These are phyloP conservation scores for Gomphus bonarii DNA, from an alignment of 1,284 basidiomycete species.

Conservation along the genomic window DNA sequence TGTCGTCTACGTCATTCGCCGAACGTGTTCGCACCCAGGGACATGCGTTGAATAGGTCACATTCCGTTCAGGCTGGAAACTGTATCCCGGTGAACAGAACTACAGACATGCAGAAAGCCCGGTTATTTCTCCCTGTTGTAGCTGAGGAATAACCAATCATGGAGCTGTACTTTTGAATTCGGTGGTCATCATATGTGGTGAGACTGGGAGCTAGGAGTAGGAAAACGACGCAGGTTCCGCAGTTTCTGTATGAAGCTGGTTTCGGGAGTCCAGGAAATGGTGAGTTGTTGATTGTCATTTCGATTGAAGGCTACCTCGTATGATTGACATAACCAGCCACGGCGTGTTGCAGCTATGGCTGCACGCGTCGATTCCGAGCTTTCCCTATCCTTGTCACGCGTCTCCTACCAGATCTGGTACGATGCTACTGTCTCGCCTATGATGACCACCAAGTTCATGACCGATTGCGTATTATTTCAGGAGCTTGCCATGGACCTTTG, in stretches of 20 bases:
- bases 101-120: slow-evolving; percentile 64
- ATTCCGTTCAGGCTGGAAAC: slow-evolving; percentile 24
- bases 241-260: slow-evolving; percentile 89
- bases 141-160: slow-evolving; percentile 93
- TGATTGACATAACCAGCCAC: slow-evolving; percentile 96
- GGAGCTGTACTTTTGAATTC: slow-evolving; percentile 80
- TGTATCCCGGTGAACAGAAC: slow-evolving; percentile 61
- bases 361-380: slow-evolving; percentile 86
- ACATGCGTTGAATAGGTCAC: slow-evolving; percentile 10
- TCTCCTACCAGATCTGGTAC: slow-evolving; percentile 97
- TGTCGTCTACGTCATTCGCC: slow-evolving; percentile 55
- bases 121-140: slow-evolving; percentile 81
- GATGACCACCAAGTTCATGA: slow-evolving; percentile 99
- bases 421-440: slow-evolving; percentile 84
- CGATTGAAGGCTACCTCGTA: slow-evolving; percentile 49
- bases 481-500: slow-evolving; percentile 86
- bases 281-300: slow-evolving; percentile 21
- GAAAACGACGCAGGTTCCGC: slow-evolving; percentile 97
- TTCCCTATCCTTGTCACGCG: slow-evolving; percentile 64
- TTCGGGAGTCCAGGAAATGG: slow-evolving; percentile 80
- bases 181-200: slow-evolving; percentile 66
- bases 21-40: slow-evolving; percentile 33
- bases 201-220: slow-evolving; percentile 97
- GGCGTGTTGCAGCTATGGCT: slow-evolving; percentile 95
- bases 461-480: slow-evolving; percentile 92